Evolutionary conservation across 768 basidiomycete species (phyloP).

Genomic region (Pulveroboletus frians): DNA sequence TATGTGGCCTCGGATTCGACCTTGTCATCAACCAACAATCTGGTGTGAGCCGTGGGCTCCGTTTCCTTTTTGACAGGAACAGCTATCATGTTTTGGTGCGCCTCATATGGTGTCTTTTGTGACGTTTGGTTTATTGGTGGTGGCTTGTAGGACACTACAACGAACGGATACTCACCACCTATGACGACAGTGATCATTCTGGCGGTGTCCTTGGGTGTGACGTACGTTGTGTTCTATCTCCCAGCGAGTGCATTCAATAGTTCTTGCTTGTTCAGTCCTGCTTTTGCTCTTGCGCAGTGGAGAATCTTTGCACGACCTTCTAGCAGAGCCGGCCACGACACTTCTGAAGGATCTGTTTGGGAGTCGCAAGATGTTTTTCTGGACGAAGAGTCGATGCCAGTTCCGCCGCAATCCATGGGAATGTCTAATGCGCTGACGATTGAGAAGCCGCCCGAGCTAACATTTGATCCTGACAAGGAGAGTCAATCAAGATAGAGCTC

Average conservation of each 20-base stretch:
- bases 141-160: constrained; percentile 41
- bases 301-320: constrained; percentile 48
- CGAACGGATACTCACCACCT: constrained; percentile 47
- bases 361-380: constrained; percentile 19
- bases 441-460: constrained; percentile 12
- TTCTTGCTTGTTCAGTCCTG: constrained; percentile 35
- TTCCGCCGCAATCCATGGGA: constrained; percentile 8
- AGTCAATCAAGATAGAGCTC: constrained; percentile 3
- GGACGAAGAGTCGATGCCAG: constrained; percentile 17
- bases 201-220: constrained; percentile 48
- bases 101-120: constrained; percentile 1
- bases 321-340: constrained; percentile 26
- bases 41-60: constrained; percentile 60
- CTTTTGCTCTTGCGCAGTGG: constrained; percentile 52
- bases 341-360: constrained; percentile 22
- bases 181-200: constrained; percentile 46
- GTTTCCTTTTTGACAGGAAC: constrained; percentile 62
- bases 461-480: constrained; percentile 8
- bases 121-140: background rate
- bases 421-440: constrained; percentile 16
- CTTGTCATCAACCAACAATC: constrained; percentile 51
- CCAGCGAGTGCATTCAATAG: background rate
- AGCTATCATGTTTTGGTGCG: constrained; percentile 50
- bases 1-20: constrained; percentile 52
- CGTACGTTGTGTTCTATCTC: constrained; percentile 37